phyloP scores from a whole-genome alignment of 2,329 filamentous ascomycete species.

The Tolypocladium paradoxum region DNA sequence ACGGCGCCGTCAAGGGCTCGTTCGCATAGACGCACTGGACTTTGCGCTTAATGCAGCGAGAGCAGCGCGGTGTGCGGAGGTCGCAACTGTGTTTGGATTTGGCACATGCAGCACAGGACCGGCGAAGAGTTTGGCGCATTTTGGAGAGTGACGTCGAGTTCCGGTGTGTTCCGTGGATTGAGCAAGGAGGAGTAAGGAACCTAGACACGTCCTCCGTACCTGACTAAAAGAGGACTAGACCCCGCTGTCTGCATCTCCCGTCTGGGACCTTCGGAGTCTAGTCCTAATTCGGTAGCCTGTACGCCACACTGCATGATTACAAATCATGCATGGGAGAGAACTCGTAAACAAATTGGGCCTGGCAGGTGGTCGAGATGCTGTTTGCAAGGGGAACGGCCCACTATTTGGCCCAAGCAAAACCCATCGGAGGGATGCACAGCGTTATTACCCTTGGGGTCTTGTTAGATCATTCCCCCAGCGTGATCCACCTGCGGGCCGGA shows the following conservation, averaged over 20 bases:
- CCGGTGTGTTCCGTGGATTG: background rate
- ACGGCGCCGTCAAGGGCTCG: constrained; percentile 29
- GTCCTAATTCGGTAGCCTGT: constrained; percentile 8
- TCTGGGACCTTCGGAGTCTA: constrained; percentile 20
- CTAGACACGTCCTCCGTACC: no score
- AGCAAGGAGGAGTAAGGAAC: no score
- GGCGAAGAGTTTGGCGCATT: constrained; percentile 46
- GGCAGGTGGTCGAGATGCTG: no score
- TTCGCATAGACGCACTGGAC: constrained; percentile 41
- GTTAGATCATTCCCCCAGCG: background rate
- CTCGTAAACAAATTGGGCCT: no score
- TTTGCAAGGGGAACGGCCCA: no score
- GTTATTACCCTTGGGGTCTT: no score
- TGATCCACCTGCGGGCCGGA: background rate
- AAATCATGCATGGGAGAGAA: no score
- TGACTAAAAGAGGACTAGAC: constrained; percentile 17
- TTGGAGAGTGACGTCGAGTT: background rate
- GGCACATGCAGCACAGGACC: constrained; percentile 45
- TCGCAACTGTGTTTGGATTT: constrained; percentile 46
- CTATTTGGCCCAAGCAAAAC: no score
- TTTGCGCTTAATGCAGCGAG: constrained; percentile 40
- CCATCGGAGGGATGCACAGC: no score
- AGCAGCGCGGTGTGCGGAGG: constrained; percentile 41
- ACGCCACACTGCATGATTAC: no score
- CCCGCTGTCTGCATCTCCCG: constrained; percentile 10